Percentiles rank a stretch among this genome's conserved stretches.
These are phyloP conservation scores for Escallonia rubra DNA, from an alignment of 129 eudicot genomes.

Conservation along the genomic window DNA sequence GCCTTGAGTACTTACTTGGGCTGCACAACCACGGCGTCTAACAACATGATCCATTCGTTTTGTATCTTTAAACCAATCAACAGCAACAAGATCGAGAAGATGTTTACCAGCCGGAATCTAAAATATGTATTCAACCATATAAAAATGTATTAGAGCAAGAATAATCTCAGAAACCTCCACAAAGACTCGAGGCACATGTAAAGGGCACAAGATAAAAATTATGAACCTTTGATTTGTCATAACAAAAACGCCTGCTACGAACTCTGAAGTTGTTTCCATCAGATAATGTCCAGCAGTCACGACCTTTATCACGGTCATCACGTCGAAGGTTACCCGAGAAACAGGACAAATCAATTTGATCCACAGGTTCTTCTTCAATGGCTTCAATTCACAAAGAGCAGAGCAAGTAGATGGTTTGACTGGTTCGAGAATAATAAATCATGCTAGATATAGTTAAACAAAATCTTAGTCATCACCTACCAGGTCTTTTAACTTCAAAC, in stretches of 20 bases:
- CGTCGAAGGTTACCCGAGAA: conserved; percentile 87
- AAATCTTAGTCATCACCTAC: conserved; percentile 27
- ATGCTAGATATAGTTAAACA: not conserved
- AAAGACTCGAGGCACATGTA: conserved; percentile 6
- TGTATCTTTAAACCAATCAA: conserved; percentile 93
- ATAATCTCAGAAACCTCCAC: not conserved
- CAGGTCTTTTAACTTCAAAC: conserved; percentile 51
- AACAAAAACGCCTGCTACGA: conserved; percentile 75
- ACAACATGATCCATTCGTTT: conserved; percentile 99
- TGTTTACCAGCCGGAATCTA: conserved; percentile 92
- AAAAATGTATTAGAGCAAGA: conserved; percentile 10
- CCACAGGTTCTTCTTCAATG: conserved; percentile 67
- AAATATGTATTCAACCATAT: conserved; percentile 13
- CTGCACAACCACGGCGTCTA: conserved; percentile 91
- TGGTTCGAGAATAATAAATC: not conserved
- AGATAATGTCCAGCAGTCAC: conserved; percentile 89
- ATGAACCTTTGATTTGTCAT: conserved; percentile 82
- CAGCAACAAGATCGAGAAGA: conserved; percentile 99
- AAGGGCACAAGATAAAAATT: conserved; percentile 12
- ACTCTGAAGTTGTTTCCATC: conserved; percentile 93
- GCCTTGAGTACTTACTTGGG: conserved; percentile 56
- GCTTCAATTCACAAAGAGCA: conserved; percentile 37
- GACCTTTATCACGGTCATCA: conserved; percentile 70
- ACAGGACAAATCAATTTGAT: conserved; percentile 70
- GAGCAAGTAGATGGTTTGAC: conserved; percentile 5